Base-by-base conservation (phyloP, 495 filamentous ascomycete species). In the Penicillium maclennaniae region DNA sequence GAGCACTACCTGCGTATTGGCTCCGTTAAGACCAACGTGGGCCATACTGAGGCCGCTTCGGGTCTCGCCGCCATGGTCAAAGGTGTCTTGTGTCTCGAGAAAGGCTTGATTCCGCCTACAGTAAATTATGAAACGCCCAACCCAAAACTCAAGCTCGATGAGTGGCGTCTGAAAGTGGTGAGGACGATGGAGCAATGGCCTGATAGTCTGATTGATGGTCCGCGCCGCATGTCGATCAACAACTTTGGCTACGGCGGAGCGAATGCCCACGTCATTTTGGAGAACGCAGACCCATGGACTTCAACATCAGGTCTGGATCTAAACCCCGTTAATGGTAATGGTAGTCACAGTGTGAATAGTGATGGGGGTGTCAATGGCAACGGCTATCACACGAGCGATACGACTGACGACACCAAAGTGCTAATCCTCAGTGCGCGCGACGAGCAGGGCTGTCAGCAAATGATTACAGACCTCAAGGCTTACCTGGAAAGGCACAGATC, bases 61-160 rank as follows among this genome's bases (percentile, higher is more conserved):
- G 83, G 83, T 7, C 48, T 87, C 21, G 83, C 84, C 0, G 79
- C 78, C 2, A 19, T 87, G 2, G 48, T 87, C 1, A 84, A 84
- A 59, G 75, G 77, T 0, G 60, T 72, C 2, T 54, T 79, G 15
- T 64, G 71, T 12, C 65, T 87, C 44, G 67, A 76, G 45, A 63
- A 80, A 39, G 51, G 55, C 9, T 43, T 55, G 0, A 72, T 87
- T 7, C 72, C 79, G 0, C 80, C 83, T 0, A 86, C 84, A 42
- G 41, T 84, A 12, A 71, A 76, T 20, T 73, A 85, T 28, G 49
- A 76, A 0, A 58, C 53, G 0, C 68, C 81, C 1, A 82, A 80
- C 42, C 78, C 78, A 0, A 23, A 34, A 2, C 49, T 84, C 2
- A 52, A 63, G 40, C 67, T 72, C 1, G 79, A 69, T 40, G 77